Evolutionary conservation across 768 basidiomycete genomes (phyloP), one percentile per base, ranked within the genome.

Genomic region (Calocybe cyanea): DNA sequence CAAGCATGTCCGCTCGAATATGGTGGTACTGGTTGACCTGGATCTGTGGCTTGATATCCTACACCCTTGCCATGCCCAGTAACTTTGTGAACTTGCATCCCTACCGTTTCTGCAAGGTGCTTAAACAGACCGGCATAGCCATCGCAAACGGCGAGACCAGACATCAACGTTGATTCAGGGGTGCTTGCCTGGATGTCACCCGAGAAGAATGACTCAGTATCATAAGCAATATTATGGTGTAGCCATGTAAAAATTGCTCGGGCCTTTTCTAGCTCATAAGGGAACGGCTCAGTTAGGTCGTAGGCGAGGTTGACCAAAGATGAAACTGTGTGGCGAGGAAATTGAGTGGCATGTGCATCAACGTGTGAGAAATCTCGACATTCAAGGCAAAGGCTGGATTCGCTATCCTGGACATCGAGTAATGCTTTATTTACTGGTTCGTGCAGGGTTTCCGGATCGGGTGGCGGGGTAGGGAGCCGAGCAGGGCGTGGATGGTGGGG

Each of bases 91-190:
- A 60, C 67, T 44, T 71, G 66, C 28, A 75, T 54, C 6, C 70
- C 71, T 7, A 66, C 64, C 9, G 56, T 50, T 44, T 66, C 61
- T n/a, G 69, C 68, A 14, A 77, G 62, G 36, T 56, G 53, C 37
- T 60, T 52, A 52, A 73, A 77, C 20, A 77, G 53, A 3, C 70
- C 72, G 3, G 73, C 70, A 51, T 75, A 75, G 14, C 75, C 75
- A 41, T 73, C 73, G 48, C 75, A 77, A 8, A 75, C 73, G 24
- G 74, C 75, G 4, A 74, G 57, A 2, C 75, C 75, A 19, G 70
- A 68, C 1, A 56, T 53, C 0, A 75, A 57, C 7, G 69, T 72
- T 6, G 65, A 62, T 36, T 68, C 65, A 14, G 71, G 60, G 2
- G 72, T 69, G 1, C 65, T 54, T 31, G 55, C 43, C 43, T 59